Evolutionary conservation across 2,329 filamentous ascomycete genomes (phyloP), one percentile per base, ranked within the genome.

Genomic region (Colletotrichum orchidophilum): DNA sequence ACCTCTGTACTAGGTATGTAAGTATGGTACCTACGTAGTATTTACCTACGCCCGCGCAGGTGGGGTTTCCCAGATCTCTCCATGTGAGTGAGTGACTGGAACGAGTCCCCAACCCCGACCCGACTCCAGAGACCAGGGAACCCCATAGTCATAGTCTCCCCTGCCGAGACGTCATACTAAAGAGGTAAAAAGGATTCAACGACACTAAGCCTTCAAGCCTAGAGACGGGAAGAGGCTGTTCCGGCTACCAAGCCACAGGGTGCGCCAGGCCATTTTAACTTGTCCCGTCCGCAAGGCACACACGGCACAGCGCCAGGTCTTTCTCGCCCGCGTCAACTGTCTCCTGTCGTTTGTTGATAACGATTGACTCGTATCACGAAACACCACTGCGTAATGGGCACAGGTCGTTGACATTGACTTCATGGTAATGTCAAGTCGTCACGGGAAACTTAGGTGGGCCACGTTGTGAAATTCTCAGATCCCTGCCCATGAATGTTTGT

Each of bases 221-320:
- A 54, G 35, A 60, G 29, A 49, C 63, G 33, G 67, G 50, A 70
- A 33, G 39, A 61, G 39, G 63, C 55, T 24, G 55, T 61, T 62
- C 63, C 55, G 29, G 66, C 35, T 26, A 50, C 63, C 55, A 39
- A 70, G 63, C 39, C 67, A 66, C 67, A 60, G 27, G 54, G 66
- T 65, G 53, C 53, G n/a, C n/a, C 66, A 33, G 39, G 29, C 60
- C 26, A 60, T 63, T 50, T n/a, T 42, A 18, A 24, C 61, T 21
- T n/a, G 13, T 60, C 46, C 29, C 29, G 21, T 52, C 39, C 21
- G 39, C 39, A 27, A 33, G 39, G 26, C 58, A 46, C 35, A 21
- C 15, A 35, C 53, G 53, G 29, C n/a, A 57, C 29, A 57, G n/a
- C 29, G 46, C 13, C 12, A 49, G 9, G 39, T 15, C 57, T 21